Percentiles rank a stretch among this genome's conserved stretches.
These are phyloP conservation scores for Tricholoma terreum DNA, from an alignment of 768 basidiomycete genomes.

Conservation along the genomic window DNA sequence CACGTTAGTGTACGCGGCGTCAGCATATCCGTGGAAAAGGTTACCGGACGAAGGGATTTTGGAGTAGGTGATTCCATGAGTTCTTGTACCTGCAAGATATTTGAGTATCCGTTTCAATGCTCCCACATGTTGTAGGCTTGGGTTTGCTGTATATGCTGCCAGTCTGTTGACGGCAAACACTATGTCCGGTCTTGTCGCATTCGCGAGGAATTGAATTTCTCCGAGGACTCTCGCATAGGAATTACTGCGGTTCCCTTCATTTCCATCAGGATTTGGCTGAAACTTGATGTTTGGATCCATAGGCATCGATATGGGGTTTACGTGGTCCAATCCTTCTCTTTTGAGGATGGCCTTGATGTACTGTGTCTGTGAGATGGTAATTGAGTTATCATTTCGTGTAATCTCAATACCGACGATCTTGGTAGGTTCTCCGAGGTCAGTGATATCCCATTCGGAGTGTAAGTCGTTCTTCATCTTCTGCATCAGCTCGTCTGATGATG, in stretches of 20 bases:
- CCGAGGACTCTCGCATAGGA: neutral
- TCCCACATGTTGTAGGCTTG: neutral
- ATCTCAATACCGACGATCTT: neutral
- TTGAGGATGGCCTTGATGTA: neutral
- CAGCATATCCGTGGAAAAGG: too few relatives aligned
- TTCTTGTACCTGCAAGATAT: neutral
- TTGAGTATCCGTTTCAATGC: neutral
- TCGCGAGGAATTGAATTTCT: neutral
- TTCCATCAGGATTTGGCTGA: neutral
- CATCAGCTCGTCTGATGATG: neutral
- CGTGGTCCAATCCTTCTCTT: neutral
- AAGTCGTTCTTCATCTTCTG: neutral
- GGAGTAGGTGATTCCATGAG: too few relatives aligned
- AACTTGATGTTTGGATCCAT: neutral
- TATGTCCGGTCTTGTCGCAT: neutral
- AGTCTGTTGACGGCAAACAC: neutral
- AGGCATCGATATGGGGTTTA: neutral
- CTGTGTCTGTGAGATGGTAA: neutral
- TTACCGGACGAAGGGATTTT: too few relatives aligned
- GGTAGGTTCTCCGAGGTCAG: neutral
- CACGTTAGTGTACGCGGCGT: too few relatives aligned
- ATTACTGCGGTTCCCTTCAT: neutral
- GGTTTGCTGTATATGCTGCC: constrained; percentile 1
- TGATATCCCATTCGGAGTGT: neutral
- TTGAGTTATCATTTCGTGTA: neutral